Evolutionary conservation across 768 basidiomycete species (phyloP), one percentile per base, ranked within the genome.

Genomic region (Pulveroboletus sp.): DNA sequence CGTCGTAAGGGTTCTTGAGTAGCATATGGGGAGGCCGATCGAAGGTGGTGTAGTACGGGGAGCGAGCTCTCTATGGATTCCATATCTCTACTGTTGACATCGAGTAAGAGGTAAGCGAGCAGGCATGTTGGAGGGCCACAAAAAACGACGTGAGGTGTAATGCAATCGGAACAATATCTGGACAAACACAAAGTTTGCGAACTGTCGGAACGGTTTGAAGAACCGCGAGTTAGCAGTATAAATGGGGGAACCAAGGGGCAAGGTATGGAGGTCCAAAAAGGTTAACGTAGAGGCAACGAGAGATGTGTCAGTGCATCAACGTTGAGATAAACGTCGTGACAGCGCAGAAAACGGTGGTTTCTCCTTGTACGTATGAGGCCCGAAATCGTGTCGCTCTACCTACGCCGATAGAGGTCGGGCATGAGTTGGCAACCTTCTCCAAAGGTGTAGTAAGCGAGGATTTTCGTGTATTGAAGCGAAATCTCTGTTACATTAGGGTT

Each of bases 331-430:
- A 36, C n/a, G 1, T 11, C 8, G 16, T 7, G 5, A 40, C 55
- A 57, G 16, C 6, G 1, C 16, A 49, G 43, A 14, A 17, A 25
- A 31, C 27, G 3, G n/a, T 57, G 36, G 23, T 45, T 48, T 45
- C 19, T 4, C 56, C 56, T 56, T 23, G 10, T 13, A 19, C 50
- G 35, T 19, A 57, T 13, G n/a, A 56, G 40, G 12, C 14, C 12
- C 2, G 55, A 43, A 24, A 48, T 35, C 11, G 36, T 19, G n/a
- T 47, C 33, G 5, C n/a, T 21, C 27, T 12, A 27, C 1, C 17
- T 3, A 3, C 32, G 12, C 6, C 33, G 35, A 5, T 10, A 1
- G 9, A 57, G 35, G 23, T 35, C 4, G 4, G 20, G 17, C 34
- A 57, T 21, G 6, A 29, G 29, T 16, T 49, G 43, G 40, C 42